These are phyloP conservation scores for Ilex paraguariensis DNA, from an alignment of 305 asterid genomes.

Conservation along the genomic window DNA sequence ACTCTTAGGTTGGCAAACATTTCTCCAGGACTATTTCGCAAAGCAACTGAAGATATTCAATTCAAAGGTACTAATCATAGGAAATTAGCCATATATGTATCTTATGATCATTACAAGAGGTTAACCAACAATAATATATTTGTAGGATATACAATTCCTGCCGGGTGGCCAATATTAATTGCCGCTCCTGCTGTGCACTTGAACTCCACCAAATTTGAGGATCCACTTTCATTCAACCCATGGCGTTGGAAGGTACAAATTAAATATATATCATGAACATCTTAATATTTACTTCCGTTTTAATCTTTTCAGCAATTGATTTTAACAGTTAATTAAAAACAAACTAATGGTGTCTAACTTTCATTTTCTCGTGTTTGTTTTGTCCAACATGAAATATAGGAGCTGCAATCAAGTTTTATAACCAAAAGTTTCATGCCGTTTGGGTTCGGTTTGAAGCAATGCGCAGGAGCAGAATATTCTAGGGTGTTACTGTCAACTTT, in stretches of 20 bases:
- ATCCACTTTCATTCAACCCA: slow-evolving; percentile 7
- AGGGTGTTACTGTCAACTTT: background rate
- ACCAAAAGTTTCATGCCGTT: background rate
- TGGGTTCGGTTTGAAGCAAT: background rate
- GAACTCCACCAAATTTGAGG: background rate
- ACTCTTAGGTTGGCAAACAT: slow-evolving; percentile 1
- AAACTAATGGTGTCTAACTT: too few species aligned
- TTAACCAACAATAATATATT: too few species aligned
- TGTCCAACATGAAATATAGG: too few species aligned
- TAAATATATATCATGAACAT: background rate
- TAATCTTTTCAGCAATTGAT: too few species aligned
- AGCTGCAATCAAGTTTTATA: too few species aligned
- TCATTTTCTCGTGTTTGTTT: too few species aligned
- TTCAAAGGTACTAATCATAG: background rate
- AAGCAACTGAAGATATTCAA: background rate
- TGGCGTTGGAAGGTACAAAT: slow-evolving; percentile 12
- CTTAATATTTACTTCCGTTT: too few species aligned
- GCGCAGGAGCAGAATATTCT: background rate
- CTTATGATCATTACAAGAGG: too few species aligned
- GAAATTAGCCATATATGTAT: too few species aligned
- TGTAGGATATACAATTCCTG: slow-evolving; percentile 10
- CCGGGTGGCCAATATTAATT: slow-evolving; percentile 7
- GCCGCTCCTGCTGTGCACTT: slow-evolving; percentile 9
- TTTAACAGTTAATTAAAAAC: background rate
- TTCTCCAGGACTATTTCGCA: slow-evolving; percentile 5